These are phyloP conservation scores for Kitagawia praeruptora DNA, from an alignment of 129 eudicot genomes.

Conservation along the genomic window DNA sequence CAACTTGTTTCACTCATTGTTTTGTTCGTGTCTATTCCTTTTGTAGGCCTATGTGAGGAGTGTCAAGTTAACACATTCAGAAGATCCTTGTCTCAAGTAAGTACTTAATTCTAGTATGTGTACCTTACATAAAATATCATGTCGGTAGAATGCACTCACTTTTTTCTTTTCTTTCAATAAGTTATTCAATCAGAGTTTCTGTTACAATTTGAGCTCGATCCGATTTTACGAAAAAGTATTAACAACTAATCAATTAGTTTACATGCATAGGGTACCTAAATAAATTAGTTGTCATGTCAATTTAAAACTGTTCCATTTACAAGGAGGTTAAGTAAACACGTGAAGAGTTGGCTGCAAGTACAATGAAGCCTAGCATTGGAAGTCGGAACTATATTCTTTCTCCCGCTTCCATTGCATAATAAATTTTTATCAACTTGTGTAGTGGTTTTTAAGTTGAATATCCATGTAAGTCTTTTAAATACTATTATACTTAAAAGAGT, in stretches of 20 bases:
- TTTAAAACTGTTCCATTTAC: background rate
- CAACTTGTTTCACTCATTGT: background rate
- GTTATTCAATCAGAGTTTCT: background rate
- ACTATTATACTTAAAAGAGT: background rate
- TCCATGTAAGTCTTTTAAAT: background rate
- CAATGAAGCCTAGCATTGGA: background rate
- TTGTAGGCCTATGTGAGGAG: slow-evolving; percentile 85
- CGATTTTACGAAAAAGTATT: background rate
- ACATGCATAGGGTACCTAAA: background rate
- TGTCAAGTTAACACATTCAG: slow-evolving; percentile 69
- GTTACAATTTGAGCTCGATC: background rate
- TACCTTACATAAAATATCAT: background rate
- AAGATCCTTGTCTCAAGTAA: slow-evolving; percentile 75
- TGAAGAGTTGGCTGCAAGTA: background rate
- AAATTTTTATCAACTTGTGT: background rate
- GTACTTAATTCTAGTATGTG: background rate
- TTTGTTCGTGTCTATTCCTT: background rate
- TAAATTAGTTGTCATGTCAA: background rate
- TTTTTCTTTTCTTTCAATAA: background rate
- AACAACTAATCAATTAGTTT: background rate
- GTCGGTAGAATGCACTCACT: background rate
- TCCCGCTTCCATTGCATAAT: too few species aligned
- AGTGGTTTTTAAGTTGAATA: background rate
- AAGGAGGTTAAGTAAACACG: background rate
- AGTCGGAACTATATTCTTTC: too few species aligned